Evolutionary conservation across 1,284 basidiomycete species (phyloP).

Genomic region (Ustilago sp.): DNA sequence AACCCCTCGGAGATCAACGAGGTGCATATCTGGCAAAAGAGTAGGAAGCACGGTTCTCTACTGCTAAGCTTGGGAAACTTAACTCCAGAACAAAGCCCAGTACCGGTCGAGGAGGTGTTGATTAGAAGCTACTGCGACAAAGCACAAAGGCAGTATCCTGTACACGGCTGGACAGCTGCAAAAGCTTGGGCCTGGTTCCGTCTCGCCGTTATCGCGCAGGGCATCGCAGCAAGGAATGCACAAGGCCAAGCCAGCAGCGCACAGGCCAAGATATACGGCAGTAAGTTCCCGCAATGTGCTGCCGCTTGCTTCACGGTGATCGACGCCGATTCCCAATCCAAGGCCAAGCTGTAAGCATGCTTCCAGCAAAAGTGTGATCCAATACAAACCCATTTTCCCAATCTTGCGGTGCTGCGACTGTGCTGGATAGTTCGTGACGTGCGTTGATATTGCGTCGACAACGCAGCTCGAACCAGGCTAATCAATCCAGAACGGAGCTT

Average conservation of each 20-base stretch:
- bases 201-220: slow-evolving; percentile 88
- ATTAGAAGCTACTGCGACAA: slow-evolving; percentile 81
- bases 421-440: no score
- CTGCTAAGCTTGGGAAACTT: slow-evolving; percentile 70
- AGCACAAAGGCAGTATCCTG: slow-evolving; percentile 77
- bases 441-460: no score
- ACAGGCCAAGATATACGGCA: slow-evolving; percentile 61
- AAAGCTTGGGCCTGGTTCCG: slow-evolving; percentile 89
- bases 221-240: slow-evolving; percentile 88
- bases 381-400: no score
- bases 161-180: slow-evolving; percentile 80
- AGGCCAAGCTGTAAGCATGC: slow-evolving; percentile 12
- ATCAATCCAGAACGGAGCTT: no score
- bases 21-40: slow-evolving; percentile 15
- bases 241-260: slow-evolving; percentile 88
- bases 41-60: slow-evolving; percentile 27
- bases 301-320: slow-evolving; percentile 27
- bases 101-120: slow-evolving; percentile 77
- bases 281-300: slow-evolving; percentile 56
- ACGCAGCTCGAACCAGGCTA: no score
- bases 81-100: slow-evolving; percentile 72
- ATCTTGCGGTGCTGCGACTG: no score
- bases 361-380: no score
- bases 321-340: slow-evolving; percentile 11
- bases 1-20: slow-evolving; percentile 28